Evolutionary conservation across 768 basidiomycete species (phyloP), one percentile per base, ranked within the genome.

Genomic region (Collybia sp.): DNA sequence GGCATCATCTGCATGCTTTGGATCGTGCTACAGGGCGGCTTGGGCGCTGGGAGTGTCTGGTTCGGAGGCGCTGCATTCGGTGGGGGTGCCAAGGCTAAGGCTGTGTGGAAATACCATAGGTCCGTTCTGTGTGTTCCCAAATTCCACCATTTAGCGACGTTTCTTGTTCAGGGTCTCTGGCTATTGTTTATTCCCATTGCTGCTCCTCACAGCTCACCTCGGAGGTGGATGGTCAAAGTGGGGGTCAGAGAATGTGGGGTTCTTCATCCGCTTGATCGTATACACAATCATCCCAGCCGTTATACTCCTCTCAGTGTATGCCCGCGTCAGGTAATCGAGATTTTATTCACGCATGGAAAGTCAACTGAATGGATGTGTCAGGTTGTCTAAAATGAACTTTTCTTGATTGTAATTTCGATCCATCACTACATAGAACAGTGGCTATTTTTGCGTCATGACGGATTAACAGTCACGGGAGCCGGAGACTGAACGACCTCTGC

Each of bases 31-130:
- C 88, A 92, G 55, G 64, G 77, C 6, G 46, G 70, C 8, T 13
- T 90, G 0, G 90, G 90, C 5, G 86, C 72, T 2, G 81, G 77
- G n/a, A 87, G 83, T 42, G 85, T 89, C 12, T 90, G 88, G 88
- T 82, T 74, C 49, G 72, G 67, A 6, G 89, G 89, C 10, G 71
- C 70, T 12, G 69, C 71, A 0, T 86, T 91, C 57, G 88, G 89
- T 4, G 87, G 88, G 1, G 81, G 77, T 12, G 61, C 69, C 37
- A 83, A 77, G 58, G 87, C 88, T 12, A 92, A 88, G 60, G 60
- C 67, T 1, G 48, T 91, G 15, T 93, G 89, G 85, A 93, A 91
- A 59, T 92, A 88, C 53, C 90, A 93, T 56, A 69, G 90, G 84
- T 82, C 49, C 35, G 62, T 39, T 25, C 20, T 18, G n/a, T 19